Evolutionary conservation across 768 basidiomycete genomes (phyloP).

Genomic region (Auricularia heimuer): DNA sequence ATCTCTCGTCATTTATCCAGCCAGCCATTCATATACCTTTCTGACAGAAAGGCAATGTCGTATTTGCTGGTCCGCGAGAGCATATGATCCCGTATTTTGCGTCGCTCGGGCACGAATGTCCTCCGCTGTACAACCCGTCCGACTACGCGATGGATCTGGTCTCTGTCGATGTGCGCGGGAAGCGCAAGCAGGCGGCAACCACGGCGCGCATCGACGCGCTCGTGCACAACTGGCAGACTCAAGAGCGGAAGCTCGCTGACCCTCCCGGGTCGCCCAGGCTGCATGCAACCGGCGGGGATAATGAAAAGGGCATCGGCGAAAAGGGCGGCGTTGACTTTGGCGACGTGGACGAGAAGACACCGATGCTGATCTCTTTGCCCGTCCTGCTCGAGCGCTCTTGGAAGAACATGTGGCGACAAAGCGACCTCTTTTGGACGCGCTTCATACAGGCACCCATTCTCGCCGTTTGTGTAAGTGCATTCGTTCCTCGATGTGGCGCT

Average conservation of each 20-base stretch:
- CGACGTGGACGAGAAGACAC: constrained; percentile 16
- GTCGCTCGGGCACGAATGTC: constrained; percentile 24
- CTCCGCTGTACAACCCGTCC: constrained; percentile 29
- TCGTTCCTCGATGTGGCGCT: constrained; percentile 16
- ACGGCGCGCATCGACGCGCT: constrained; percentile 2
- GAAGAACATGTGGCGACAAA: constrained; percentile 30
- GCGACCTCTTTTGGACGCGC: constrained; percentile 19
- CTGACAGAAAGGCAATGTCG: constrained; percentile 11
- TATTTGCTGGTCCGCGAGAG: constrained; percentile 18
- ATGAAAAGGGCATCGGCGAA: constrained; percentile 6
- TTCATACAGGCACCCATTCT: constrained; percentile 14
- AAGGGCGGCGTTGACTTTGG: background rate
- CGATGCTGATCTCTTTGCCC: constrained; percentile 26
- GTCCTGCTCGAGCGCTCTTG: constrained; percentile 28
- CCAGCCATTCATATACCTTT: background rate
- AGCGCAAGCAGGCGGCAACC: constrained; percentile 6
- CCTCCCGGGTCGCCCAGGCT: background rate
- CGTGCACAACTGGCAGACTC: constrained; percentile 4
- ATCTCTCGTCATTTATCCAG: background rate
- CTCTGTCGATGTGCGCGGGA: constrained; percentile 10
- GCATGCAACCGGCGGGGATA: constrained; percentile 5
- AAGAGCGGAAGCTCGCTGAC: constrained; percentile 10
- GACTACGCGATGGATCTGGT: constrained; percentile 31
- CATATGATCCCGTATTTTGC: constrained; percentile 25
- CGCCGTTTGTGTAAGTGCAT: constrained; percentile 14